Percentiles rank a stretch among this genome's conserved stretches.
Conservation (phyloP, 139 green algal species). For the Chlorella ohadii region DNA sequence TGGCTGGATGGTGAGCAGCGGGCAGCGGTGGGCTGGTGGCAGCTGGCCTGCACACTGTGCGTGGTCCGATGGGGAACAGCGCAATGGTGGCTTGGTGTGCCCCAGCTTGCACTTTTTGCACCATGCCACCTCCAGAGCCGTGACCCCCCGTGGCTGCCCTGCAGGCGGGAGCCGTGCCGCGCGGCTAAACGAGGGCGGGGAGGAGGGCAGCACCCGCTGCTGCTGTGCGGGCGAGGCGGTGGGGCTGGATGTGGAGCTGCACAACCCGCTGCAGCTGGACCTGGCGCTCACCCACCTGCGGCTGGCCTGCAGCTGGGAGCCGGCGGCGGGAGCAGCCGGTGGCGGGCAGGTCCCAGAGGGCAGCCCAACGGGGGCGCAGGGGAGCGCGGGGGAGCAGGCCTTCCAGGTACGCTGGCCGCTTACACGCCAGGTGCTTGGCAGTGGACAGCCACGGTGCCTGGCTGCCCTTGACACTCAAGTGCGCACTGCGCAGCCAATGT, state of each 20-base stretch:
- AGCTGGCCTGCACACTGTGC: no score
- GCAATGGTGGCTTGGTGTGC: no score
- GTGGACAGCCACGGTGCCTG: not conserved
- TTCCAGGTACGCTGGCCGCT: not conserved
- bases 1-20: conserved; percentile 9
- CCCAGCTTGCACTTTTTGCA: no score
- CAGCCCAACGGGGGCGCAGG: conserved; percentile 21
- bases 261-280: conserved; percentile 81
- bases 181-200: conserved; percentile 30
- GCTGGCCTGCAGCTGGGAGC: conserved; percentile 70
- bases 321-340: conserved; percentile 8
- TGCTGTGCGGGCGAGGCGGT: conserved; percentile 77
- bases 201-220: conserved; percentile 50
- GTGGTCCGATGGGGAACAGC: no score
- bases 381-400: not conserved
- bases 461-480: no score
- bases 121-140: no score
- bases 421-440: not conserved
- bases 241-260: conserved; percentile 74
- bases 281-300: conserved; percentile 68
- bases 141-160: not conserved
- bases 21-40: not conserved
- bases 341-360: not conserved
- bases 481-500: no score
- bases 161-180: conserved; percentile 43